Conservation (phyloP, 2,329 filamentous ascomycete genomes). For the Stemphylium beticola region DNA sequence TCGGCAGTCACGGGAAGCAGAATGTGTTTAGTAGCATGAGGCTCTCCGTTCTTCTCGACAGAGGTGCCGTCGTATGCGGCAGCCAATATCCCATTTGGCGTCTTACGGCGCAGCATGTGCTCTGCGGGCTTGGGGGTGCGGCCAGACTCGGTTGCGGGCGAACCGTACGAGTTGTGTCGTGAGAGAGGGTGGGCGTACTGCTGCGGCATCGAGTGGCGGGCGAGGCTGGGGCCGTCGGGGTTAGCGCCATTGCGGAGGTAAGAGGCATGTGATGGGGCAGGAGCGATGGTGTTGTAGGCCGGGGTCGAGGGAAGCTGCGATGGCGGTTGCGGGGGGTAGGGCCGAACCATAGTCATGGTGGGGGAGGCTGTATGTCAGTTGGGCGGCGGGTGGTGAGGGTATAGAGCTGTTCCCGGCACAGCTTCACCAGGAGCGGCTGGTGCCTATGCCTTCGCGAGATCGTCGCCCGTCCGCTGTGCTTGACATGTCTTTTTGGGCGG, state of each 20-base stretch:
- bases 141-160: conserved; percentile 33
- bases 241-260: conserved; percentile 35
- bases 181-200: conserved; percentile 51
- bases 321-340: conserved; percentile 44
- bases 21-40: conserved; percentile 82
- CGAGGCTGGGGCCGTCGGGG: conserved; percentile 30
- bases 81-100: conserved; percentile 89
- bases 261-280: conserved; percentile 33
- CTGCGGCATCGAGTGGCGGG: conserved; percentile 37
- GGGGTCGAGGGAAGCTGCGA: conserved; percentile 36
- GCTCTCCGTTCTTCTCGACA: conserved; percentile 72
- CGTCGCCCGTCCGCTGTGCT: conserved; percentile 45
- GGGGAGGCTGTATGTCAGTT: conserved; percentile 11
- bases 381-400: background rate
- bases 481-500: conserved; percentile 46
- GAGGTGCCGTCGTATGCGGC: conserved; percentile 89
- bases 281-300: conserved; percentile 32
- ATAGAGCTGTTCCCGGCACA: conserved; percentile 23
- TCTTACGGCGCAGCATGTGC: conserved; percentile 87
- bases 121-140: conserved; percentile 58
- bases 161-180: conserved; percentile 46
- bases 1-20: conserved; percentile 68
- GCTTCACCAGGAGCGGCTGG: conserved; percentile 48
- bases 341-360: conserved; percentile 50
- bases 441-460: conserved; percentile 54